These are phyloP conservation scores for Lactarius hengduanensis DNA, from an alignment of 768 basidiomycete species.

Conservation along the genomic window DNA sequence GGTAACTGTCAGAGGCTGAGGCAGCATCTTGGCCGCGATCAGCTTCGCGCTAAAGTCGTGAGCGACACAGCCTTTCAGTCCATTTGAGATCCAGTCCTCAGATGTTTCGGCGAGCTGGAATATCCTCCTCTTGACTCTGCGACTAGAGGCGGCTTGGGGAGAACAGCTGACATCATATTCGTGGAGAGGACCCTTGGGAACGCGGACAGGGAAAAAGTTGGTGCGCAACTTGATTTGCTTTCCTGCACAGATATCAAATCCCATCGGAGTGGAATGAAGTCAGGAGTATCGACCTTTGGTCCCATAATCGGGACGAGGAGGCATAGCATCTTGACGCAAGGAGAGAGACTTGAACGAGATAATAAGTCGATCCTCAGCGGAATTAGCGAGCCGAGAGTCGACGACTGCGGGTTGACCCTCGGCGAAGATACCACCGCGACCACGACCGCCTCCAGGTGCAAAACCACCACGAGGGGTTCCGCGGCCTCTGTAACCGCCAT, in stretches of 20 bases:
- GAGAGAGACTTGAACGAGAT: constrained; percentile 35
- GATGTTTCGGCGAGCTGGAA: constrained; percentile 49
- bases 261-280: neutral
- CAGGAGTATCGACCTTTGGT: constrained; percentile 29
- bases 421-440: constrained; percentile 41
- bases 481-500: constrained; percentile 33
- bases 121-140: constrained; percentile 46
- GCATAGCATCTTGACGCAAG: constrained; percentile 38
- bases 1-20: constrained; percentile 42
- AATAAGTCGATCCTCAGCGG: constrained; percentile 45
- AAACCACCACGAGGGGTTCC: constrained; percentile 28
- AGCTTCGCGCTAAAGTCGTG: constrained; percentile 50
- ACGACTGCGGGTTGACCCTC: constrained; percentile 45
- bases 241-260: constrained; percentile 32
- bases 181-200: constrained; percentile 47
- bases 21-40: constrained; percentile 42
- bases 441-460: constrained; percentile 35
- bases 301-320: constrained; percentile 50
- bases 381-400: constrained; percentile 50
- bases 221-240: constrained; percentile 47
- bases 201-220: constrained; percentile 51
- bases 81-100: constrained; percentile 41
- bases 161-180: constrained; percentile 49
- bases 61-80: constrained; percentile 43
- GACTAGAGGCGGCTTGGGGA: constrained; percentile 38